A percentile compares a stretch with the other conserved stretches of the same genome.
phyloP scores from a whole-genome alignment of 345 rosid species.

The Brassica carinata region DNA sequence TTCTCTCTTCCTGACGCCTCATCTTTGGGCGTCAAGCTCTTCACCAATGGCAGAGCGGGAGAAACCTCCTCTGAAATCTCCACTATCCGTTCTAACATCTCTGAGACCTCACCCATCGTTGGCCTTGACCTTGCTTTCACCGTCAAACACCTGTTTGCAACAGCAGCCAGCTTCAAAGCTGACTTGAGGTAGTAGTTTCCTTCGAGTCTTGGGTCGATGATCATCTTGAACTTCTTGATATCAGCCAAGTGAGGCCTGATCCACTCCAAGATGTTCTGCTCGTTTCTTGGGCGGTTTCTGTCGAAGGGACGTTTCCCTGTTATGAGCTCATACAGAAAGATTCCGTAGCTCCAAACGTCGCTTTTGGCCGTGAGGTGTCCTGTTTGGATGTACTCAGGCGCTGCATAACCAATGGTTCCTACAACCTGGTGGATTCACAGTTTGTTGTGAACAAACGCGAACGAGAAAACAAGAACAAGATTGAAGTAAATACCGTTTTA shows the following conservation, averaged over 20 bases:
- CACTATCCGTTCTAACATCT: conserved; percentile 64
- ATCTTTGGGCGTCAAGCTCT: conserved; percentile 40
- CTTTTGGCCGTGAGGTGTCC: conserved; percentile 83
- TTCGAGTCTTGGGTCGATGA: conserved; percentile 81
- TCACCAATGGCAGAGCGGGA: conserved; percentile 42
- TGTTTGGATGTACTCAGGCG: conserved; percentile 86
- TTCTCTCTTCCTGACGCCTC: conserved; percentile 51
- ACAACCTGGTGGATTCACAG: conserved; percentile 44
- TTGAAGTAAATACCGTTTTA: no score
- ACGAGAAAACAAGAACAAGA: background rate
- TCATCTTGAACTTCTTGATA: conserved; percentile 64
- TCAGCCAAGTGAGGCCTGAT: conserved; percentile 78
- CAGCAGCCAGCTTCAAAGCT: conserved; percentile 69
- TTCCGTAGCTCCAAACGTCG: conserved; percentile 92
- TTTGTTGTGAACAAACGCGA: background rate
- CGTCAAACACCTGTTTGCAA: conserved; percentile 78
- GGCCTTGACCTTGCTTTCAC: conserved; percentile 70
- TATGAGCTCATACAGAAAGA: conserved; percentile 86
- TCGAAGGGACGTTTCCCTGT: conserved; percentile 90
- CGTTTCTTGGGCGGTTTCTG: conserved; percentile 76
- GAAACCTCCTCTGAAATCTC: conserved; percentile 51
- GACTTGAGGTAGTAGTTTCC: conserved; percentile 68
- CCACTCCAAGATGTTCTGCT: conserved; percentile 93
- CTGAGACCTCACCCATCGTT: conserved; percentile 76
- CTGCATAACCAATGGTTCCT: conserved; percentile 96